Base-by-base conservation (phyloP, 805 yeast genomes). In the Kazachstania viticola region DNA sequence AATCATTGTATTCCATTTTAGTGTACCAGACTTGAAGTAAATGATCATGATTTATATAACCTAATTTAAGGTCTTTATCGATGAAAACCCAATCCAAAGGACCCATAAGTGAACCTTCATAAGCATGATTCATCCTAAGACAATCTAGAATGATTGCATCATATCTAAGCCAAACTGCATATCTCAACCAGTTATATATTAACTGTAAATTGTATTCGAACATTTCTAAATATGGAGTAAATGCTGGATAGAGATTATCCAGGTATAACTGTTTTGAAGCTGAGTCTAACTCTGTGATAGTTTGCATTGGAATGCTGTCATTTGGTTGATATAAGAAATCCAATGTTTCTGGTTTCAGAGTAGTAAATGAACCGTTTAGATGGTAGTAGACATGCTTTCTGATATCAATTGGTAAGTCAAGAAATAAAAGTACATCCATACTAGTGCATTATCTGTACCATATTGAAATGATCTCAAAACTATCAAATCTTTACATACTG, bases 101-200 rank as follows among this genome's bases (percentile, higher is more conserved):
- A 3, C 52, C 49, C 2, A 44, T 23, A 13, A 52, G 24, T 2
- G 31, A 15, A 1, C 54, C 54, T 12, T 37, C 48, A 32, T 44
- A 45, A 3, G 33, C 31, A 27, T 46, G 49, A 28, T 50, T 49
- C 8, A 54, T 11, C 21, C 55, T 30, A 19, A 55, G 25, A 29
- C 48, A 44, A 35, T 55, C 60, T 23, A 51, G 31, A 9, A 48
- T 38, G n/a, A 55, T 37, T 11, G 48, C 33, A 34, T 55, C 60
- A 32, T 47, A 53, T 13, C 52, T 31, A 14, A 54, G 29, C 51
- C 54, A 49, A 2, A 41, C 25, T 3, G 49, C 35, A 31, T 41
- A 46, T 5, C 37, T 37, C 4, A 50, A 29, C 58, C 58, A 55
- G 11, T 34, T 18, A 11, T 34, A 36, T 3, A 51, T 31, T 14